Conservation (phyloP, 129 eudicot species). For the Logfia minima region DNA sequence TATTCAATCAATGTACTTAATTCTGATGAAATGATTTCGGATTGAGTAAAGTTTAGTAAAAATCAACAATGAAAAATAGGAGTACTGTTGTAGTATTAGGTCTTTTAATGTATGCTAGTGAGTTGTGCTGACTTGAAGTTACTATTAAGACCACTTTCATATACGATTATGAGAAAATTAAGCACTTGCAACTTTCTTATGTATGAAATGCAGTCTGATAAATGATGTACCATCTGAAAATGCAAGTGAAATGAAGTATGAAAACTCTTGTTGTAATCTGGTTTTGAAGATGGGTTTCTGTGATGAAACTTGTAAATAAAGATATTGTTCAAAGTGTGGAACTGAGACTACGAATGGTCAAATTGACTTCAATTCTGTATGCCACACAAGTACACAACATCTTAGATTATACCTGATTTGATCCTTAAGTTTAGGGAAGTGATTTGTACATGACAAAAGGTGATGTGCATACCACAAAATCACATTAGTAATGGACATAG, state of each 20-base stretch:
- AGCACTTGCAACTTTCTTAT: conserved; percentile 6
- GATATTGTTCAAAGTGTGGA: conserved; percentile 8
- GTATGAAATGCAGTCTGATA: conserved; percentile 8
- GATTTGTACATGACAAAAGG: neutral
- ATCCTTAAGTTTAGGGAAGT: conserved; percentile 2
- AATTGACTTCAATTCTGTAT: neutral
- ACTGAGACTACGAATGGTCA: conserved; percentile 9
- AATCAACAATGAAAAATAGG: neutral
- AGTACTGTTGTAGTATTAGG: neutral
- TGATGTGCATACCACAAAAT: neutral
- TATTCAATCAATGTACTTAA: too few species aligned
- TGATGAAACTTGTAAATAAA: neutral
- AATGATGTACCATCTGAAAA: neutral
- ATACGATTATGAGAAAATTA: neutral
- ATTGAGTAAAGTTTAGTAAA: neutral
- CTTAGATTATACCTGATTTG: neutral
- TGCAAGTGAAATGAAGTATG: neutral
- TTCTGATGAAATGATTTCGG: neutral
- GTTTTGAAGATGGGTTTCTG: conserved; percentile 2
- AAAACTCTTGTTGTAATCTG: conserved; percentile 11
- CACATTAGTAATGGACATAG: neutral
- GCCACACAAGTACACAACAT: neutral
- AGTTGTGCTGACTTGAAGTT: neutral
- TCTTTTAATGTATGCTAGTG: conserved; percentile 2
- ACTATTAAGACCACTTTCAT: neutral